Evolutionary conservation across 2,329 filamentous ascomycete genomes (phyloP).

Genomic region (Trichoderma sp.): DNA sequence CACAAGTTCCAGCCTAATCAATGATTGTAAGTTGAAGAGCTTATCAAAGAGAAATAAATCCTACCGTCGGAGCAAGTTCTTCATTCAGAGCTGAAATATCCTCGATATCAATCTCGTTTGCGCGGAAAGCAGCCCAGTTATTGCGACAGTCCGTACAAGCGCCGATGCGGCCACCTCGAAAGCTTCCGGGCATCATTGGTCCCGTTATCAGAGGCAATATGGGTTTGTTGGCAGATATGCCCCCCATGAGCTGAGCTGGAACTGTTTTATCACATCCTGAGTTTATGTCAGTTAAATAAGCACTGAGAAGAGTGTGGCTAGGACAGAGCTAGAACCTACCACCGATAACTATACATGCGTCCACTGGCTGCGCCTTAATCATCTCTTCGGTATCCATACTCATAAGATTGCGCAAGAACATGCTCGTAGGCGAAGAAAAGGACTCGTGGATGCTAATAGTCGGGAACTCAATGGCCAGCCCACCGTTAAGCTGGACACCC

Average conservation of each 20-base stretch:
- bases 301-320: background rate
- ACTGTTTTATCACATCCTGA: constrained; percentile 71
- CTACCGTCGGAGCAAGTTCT: constrained; percentile 66
- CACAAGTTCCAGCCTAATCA: constrained; percentile 67
- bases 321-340: constrained; percentile 39
- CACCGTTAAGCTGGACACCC: constrained; percentile 64
- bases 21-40: background rate
- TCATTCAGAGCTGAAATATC: constrained; percentile 70
- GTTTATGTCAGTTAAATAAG: background rate
- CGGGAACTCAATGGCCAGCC: constrained; percentile 68
- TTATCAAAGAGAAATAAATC: constrained; percentile 20
- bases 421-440: constrained; percentile 69
- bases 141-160: constrained; percentile 74
- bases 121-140: constrained; percentile 69
- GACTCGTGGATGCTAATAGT: constrained; percentile 70
- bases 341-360: constrained; percentile 65
- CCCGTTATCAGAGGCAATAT: constrained; percentile 67
- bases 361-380: constrained; percentile 68
- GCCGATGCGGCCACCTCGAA: constrained; percentile 61
- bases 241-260: constrained; percentile 72
- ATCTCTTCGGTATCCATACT: constrained; percentile 80
- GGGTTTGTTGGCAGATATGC: constrained; percentile 70
- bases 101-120: constrained; percentile 65
- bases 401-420: constrained; percentile 74
- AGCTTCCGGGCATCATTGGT: constrained; percentile 72